Evolutionary conservation across 1,284 basidiomycete genomes (phyloP), one percentile per base, ranked within the genome.

Genomic region (Heterobasidion irregulare): DNA sequence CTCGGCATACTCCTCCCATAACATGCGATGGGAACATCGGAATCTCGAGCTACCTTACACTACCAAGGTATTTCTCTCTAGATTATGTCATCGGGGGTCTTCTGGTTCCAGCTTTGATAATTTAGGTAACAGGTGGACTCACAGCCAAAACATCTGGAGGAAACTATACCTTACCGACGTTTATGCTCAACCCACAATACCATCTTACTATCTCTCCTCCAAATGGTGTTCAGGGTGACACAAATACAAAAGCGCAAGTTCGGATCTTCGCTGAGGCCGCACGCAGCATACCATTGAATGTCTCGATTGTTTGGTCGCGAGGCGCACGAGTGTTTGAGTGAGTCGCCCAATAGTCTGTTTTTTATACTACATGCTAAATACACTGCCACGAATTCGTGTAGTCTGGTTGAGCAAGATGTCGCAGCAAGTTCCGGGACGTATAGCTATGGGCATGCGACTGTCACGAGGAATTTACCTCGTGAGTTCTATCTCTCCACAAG

Each of bases 161-260:
- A 0, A 94, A 94, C 64, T 80, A 84, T 50, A 81, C 80, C 0
- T 77, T 84, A 61, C 80, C 91, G 0, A 86, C 87, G 0, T 97
- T 92, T 70, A 88, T 95, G 82, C 71, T 81, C 56, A 98, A 98
- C 65, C 95, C 95, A 0, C 94, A 98, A 66, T 98, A 90, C 67
- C 75, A 77, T 50, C 70, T 98, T 4, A 74, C 68, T 2, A 70
- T 95, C 12, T 70, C 75, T 54, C 69, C 78, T 0, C 65, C 69
- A 7, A 66, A 60, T 52, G 57, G 56, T 8, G 44, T 60, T 9
- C 58, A 61, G 35, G 54, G 46, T 1, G 58, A 47, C 2, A 59
- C 57, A 10, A 57, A 60, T 26, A 35, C 65, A 48, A 82, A 79
- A 61, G 71, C 76, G 0, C 66, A 69, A 7, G 64, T 86, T 12